A percentile compares a stretch with the other conserved stretches of the same genome.
Evolutionary conservation across 179 eudicot genomes (phyloP).

Genomic region (Pouteria campechiana): DNA sequence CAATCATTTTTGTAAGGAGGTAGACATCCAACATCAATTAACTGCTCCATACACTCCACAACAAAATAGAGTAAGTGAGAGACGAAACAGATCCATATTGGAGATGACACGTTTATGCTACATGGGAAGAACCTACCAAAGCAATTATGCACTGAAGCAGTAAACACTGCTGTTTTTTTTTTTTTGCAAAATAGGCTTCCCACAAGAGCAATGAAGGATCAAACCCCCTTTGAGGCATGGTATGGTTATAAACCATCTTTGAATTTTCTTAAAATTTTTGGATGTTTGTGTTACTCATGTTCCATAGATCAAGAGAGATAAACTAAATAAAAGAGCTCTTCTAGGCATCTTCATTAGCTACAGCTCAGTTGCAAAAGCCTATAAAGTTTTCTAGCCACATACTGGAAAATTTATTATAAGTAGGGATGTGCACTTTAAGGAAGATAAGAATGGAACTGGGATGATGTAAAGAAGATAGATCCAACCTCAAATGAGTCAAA

Average conservation of each 20-base stretch:
- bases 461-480: not conserved
- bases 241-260: not conserved
- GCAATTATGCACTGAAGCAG: not conserved
- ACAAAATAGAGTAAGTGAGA: slow-evolving; percentile 7
- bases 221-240: not conserved
- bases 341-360: not conserved
- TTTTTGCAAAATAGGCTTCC: not conserved
- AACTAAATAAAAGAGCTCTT: not conserved
- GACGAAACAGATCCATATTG: not conserved
- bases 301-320: not conserved
- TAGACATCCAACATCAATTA: not conserved
- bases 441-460: no score
- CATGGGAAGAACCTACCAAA: not conserved
- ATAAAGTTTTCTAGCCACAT: not conserved
- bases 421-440: no score
- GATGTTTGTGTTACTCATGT: no score
- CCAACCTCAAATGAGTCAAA: no score
- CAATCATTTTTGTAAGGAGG: not conserved
- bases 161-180: no score
- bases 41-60: not conserved
- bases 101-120: slow-evolving; percentile 1
- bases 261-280: not conserved
- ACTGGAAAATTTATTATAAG: no score
- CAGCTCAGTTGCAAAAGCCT: not conserved
- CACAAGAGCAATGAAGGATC: not conserved